Conservation (phyloP, 768 basidiomycete genomes). For the Phlegmacium glaucopus region DNA sequence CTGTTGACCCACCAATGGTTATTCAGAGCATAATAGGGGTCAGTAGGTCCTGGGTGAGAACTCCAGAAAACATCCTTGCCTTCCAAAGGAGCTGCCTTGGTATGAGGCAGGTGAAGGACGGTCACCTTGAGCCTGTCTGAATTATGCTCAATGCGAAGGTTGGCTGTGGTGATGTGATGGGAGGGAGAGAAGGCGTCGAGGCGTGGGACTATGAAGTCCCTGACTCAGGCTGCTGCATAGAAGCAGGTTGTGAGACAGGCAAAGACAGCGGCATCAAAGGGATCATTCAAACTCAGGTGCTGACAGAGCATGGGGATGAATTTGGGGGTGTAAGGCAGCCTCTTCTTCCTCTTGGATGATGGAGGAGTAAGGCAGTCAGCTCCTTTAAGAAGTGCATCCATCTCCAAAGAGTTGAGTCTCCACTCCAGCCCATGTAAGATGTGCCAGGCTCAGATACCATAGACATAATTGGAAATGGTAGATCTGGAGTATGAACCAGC, state of each 20-base stretch:
- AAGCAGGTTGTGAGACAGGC: constrained; percentile 13
- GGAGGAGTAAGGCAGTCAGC: constrained; percentile 25
- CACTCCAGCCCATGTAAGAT: constrained; percentile 1
- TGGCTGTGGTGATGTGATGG: neutral
- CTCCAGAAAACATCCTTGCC: neutral
- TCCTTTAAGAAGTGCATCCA: constrained; percentile 25
- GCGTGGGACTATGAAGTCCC: neutral
- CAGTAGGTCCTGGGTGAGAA: neutral
- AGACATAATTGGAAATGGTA: neutral
- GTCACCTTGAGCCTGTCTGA: neutral
- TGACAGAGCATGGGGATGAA: constrained; percentile 13
- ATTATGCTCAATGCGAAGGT: too few relatives aligned
- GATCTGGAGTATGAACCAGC: too few relatives aligned
- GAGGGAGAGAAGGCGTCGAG: neutral
- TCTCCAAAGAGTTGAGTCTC: constrained; percentile 4
- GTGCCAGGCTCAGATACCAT: constrained; percentile 8
- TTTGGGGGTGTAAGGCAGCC: constrained; percentile 25
- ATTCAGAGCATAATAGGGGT: too few relatives aligned
- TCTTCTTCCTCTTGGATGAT: constrained; percentile 23
- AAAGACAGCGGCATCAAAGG: constrained; percentile 29
- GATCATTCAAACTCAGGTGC: constrained; percentile 19
- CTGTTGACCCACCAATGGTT: too few relatives aligned
- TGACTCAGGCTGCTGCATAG: neutral
- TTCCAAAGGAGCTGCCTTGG: neutral
- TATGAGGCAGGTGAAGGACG: neutral